Evolutionary conservation across 2,329 filamentous ascomycete species (phyloP).

Genomic region (Cytospora schulzeri): DNA sequence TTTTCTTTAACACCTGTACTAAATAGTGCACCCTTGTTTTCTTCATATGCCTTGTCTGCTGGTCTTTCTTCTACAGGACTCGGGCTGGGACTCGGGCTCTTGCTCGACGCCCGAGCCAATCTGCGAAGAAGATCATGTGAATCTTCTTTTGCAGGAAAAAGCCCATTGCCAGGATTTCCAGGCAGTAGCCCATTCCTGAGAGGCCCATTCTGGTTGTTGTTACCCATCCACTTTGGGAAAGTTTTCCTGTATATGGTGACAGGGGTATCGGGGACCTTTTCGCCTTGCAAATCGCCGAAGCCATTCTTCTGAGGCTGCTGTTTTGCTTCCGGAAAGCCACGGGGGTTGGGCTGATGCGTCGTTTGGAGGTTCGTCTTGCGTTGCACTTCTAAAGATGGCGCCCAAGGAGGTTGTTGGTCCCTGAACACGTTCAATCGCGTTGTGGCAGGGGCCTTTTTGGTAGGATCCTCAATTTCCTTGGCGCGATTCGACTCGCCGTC

Average conservation of each 20-base stretch:
- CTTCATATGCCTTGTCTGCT: slow-evolving; percentile 27
- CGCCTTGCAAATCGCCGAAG: slow-evolving; percentile 32
- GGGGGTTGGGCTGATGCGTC: neutral
- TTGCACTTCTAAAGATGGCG: slow-evolving; percentile 45
- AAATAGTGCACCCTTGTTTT: slow-evolving; percentile 1
- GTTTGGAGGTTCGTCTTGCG: slow-evolving; percentile 37
- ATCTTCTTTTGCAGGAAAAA: slow-evolving; percentile 39
- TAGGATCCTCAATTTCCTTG: slow-evolving; percentile 46
- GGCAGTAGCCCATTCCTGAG: slow-evolving; percentile 19
- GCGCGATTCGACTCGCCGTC: slow-evolving; percentile 31
- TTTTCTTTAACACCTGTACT: neutral
- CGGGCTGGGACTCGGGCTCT: slow-evolving; percentile 33
- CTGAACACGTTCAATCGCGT: slow-evolving; percentile 56
- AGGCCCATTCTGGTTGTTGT: slow-evolving; percentile 24
- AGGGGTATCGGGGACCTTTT: slow-evolving; percentile 43
- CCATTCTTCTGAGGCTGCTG: slow-evolving; percentile 9
- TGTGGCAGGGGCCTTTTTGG: slow-evolving; percentile 50
- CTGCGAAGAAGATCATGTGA: slow-evolving; percentile 53
- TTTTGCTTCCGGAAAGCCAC: slow-evolving; percentile 23
- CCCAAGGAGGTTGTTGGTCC: slow-evolving; percentile 49
- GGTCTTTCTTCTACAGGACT: slow-evolving; percentile 43
- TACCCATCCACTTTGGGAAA: neutral
- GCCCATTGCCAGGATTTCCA: slow-evolving; percentile 29
- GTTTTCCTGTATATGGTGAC: slow-evolving; percentile 43
- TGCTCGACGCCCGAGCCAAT: slow-evolving; percentile 51